Evolutionary conservation across 176 grass and related monocot species (phyloP).

Genomic region (Ampelocalamus luodianensis): DNA sequence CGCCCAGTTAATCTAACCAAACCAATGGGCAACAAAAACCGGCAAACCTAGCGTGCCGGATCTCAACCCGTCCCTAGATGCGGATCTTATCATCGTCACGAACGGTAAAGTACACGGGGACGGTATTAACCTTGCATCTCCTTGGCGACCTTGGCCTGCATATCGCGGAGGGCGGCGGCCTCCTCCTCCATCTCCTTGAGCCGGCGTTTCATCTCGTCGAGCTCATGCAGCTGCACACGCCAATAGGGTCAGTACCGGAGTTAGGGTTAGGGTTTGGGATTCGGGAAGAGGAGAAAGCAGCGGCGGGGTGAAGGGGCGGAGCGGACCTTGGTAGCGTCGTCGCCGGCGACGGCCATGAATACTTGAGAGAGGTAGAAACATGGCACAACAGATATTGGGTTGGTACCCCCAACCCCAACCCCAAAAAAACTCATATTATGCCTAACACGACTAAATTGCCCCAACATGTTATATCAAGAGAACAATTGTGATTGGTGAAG

Average conservation of each 20-base stretch:
- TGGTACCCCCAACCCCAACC: neutral
- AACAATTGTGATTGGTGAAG: neutral
- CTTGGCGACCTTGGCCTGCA: conserved; percentile 81
- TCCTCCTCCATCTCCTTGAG: conserved; percentile 93
- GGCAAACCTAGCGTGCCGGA: neutral
- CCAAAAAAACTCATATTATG: neutral
- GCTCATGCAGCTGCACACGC: conserved; percentile 57
- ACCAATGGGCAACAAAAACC: neutral
- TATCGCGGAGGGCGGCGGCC: conserved; percentile 76
- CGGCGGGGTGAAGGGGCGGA: neutral
- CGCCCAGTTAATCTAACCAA: neutral
- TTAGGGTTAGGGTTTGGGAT: conserved; percentile 56
- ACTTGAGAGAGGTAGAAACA: neutral
- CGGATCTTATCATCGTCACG: neutral
- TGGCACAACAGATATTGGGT: neutral
- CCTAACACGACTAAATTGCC: neutral
- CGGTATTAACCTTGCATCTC: conserved; percentile 74
- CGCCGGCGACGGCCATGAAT: conserved; percentile 44
- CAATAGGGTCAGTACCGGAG: conserved; percentile 11
- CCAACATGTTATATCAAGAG: neutral
- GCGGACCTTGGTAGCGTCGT: conserved; percentile 55
- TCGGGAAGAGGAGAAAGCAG: neutral
- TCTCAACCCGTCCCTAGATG: neutral
- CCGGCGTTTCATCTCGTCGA: conserved; percentile 84
- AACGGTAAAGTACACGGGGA: neutral